Evolutionary conservation across 768 basidiomycete genomes (phyloP).

Genomic region (Leccinum fibrillosum): DNA sequence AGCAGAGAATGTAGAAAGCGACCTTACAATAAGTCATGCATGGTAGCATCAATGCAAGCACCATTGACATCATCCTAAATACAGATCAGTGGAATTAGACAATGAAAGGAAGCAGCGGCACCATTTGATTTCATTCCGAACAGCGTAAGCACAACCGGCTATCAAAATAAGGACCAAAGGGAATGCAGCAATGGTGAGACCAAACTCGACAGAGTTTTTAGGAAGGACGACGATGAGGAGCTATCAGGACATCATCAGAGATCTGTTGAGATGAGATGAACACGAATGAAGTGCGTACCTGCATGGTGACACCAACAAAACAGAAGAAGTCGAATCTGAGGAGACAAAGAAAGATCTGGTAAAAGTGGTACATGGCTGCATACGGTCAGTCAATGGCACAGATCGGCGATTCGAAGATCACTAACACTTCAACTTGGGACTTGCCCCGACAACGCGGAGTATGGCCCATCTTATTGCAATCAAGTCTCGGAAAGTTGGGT

Average conservation of each 20-base stretch:
- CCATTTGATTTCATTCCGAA: slow-evolving; percentile 81
- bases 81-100: slow-evolving; percentile 3
- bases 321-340: slow-evolving; percentile 90
- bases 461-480: slow-evolving; percentile 70
- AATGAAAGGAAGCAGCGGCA: slow-evolving; percentile 28
- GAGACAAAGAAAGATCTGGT: slow-evolving; percentile 83
- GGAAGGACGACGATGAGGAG: slow-evolving; percentile 77
- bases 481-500: neutral
- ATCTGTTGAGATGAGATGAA: neutral
- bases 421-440: slow-evolving; percentile 80
- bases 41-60: slow-evolving; percentile 74
- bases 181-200: slow-evolving; percentile 77
- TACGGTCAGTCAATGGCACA: slow-evolving; percentile 1
- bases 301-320: slow-evolving; percentile 86
- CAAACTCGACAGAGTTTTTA: slow-evolving; percentile 69
- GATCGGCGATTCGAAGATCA: slow-evolving; percentile 1
- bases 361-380: slow-evolving; percentile 83
- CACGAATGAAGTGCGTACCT: slow-evolving; percentile 41
- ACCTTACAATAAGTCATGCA: slow-evolving; percentile 73
- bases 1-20: neutral
- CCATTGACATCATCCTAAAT: slow-evolving; percentile 62
- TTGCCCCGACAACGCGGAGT: slow-evolving; percentile 85
- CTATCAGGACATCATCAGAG: slow-evolving; percentile 34
- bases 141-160: slow-evolving; percentile 61
- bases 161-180: slow-evolving; percentile 72